A percentile compares a stretch with the other conserved stretches of the same genome.
Conservation (phyloP, 805 yeast species). For the Monosporozyma unispora region DNA sequence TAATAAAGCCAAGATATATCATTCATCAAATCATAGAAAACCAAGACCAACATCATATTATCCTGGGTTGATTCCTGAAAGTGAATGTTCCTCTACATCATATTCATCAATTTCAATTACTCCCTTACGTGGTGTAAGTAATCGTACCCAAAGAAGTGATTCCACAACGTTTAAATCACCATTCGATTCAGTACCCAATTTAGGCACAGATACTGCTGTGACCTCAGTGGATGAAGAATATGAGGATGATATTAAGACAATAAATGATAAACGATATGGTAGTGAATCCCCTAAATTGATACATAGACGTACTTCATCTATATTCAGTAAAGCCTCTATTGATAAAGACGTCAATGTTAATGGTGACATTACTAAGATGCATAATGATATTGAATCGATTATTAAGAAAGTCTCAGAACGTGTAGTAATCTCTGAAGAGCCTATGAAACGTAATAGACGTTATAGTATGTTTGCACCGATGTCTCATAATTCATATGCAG, state of each 20-base stretch:
- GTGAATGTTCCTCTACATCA: constrained; percentile 1
- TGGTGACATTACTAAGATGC: constrained; percentile 32
- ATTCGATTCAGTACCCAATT: constrained; percentile 13
- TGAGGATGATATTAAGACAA: neutral
- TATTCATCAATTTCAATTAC: constrained; percentile 2
- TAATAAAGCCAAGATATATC: neutral
- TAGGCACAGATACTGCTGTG: constrained; percentile 9
- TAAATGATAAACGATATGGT: constrained; percentile 1
- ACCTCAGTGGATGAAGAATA: constrained; percentile 3
- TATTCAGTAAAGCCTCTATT: constrained; percentile 28
- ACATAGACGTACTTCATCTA: constrained; percentile 17
- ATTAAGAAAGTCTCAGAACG: constrained; percentile 17
- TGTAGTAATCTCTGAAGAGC: neutral
- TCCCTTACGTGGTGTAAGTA: neutral
- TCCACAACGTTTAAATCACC: constrained; percentile 7
- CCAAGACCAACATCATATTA: constrained; percentile 83
- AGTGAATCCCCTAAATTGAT: constrained; percentile 17
- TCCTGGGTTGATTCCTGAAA: constrained; percentile 33
- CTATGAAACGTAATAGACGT: neutral
- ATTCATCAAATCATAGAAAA: constrained; percentile 39
- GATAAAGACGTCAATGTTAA: constrained; percentile 27
- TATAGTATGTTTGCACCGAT: neutral
- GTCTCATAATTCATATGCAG: neutral
- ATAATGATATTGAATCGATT: constrained; percentile 14
- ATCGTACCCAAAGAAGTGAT: neutral